Percentiles rank a stretch among this genome's conserved stretches.
Evolutionary conservation across 2,329 filamentous ascomycete species (phyloP).

Genomic region (Botrytis fragariae): DNA sequence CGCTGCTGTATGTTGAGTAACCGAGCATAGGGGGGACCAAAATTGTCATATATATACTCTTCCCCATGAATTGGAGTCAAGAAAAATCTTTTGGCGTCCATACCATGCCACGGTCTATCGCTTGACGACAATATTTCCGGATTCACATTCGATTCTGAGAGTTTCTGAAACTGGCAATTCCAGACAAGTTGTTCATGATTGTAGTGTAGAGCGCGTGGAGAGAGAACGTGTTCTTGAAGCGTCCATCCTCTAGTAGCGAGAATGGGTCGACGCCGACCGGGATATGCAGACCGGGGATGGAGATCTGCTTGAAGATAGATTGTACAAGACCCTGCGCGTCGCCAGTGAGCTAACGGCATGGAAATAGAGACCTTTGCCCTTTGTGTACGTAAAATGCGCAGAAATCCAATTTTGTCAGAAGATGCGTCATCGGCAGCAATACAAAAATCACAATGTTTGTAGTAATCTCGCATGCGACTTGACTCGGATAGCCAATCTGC

Average conservation of each 20-base stretch:
- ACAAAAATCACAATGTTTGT: background rate
- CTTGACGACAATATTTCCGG: background rate
- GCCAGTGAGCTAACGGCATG: background rate
- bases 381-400: background rate
- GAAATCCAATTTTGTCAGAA: background rate
- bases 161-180: background rate
- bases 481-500: background rate
- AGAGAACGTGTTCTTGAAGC: background rate
- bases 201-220: background rate
- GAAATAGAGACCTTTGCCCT: background rate
- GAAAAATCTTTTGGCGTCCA: background rate
- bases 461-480: background rate
- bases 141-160: background rate
- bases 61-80: background rate
- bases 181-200: background rate
- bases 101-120: background rate
- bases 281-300: background rate
- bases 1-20: background rate
- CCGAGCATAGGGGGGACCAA: background rate
- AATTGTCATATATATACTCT: background rate
- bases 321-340: background rate
- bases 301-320: background rate
- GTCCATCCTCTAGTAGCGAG: background rate
- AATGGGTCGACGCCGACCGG: background rate
- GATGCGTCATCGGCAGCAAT: background rate